Conservation (phyloP, 768 basidiomycete species). For the Russula compacta region DNA sequence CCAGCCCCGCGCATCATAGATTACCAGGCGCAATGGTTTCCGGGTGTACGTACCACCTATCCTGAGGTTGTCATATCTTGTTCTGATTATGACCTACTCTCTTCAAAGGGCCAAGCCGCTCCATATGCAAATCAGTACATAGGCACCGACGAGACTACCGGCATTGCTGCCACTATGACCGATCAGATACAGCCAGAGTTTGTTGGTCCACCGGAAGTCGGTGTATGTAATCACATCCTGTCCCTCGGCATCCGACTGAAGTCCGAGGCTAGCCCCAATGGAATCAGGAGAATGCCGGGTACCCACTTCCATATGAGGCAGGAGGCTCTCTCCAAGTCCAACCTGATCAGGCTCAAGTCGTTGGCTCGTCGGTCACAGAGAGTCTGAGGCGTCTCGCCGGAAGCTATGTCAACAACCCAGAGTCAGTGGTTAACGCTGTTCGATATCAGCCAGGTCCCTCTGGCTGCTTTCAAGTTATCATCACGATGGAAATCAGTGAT, state of each 20-base stretch:
- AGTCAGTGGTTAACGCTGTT: neutral
- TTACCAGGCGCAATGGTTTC: neutral
- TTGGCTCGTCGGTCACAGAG: neutral
- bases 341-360: neutral
- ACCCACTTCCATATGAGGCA: neutral
- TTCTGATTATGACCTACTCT: neutral
- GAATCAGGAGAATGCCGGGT: neutral
- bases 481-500: neutral
- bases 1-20: neutral
- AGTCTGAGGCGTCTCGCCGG: neutral
- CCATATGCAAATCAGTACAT: neutral
- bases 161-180: neutral
- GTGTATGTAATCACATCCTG: neutral
- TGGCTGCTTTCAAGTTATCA: neutral
- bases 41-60: neutral
- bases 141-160: neutral
- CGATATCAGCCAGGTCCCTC: neutral
- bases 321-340: neutral
- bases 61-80: neutral
- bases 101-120: neutral
- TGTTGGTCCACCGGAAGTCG: neutral
- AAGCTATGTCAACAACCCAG: neutral
- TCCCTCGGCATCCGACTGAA: neutral
- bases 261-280: neutral
- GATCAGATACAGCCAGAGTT: neutral